phyloP scores from a whole-genome alignment of 192 early-diverging fungal genomes.

The Backusella sp. region DNA sequence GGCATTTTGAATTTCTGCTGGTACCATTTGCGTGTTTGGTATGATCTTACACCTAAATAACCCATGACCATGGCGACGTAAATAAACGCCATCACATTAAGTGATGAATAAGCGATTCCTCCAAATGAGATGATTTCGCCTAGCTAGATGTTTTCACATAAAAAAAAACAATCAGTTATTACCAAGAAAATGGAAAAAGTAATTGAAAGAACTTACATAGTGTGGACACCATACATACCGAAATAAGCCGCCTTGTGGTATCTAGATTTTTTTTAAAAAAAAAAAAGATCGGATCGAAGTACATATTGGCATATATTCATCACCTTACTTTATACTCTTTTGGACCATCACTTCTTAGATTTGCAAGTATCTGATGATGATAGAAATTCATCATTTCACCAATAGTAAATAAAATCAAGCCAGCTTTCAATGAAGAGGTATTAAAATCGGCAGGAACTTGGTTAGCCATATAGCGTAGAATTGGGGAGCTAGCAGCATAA shows the following conservation, averaged over 20 bases:
- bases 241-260: slow-evolving; percentile 28
- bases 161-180: not conserved
- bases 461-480: not conserved
- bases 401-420: slow-evolving; percentile 4
- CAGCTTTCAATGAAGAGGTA: not conserved
- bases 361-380: slow-evolving; percentile 23
- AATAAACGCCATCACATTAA: not conserved
- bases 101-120: slow-evolving; percentile 16
- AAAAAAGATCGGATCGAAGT: not conserved
- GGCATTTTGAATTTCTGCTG: not conserved
- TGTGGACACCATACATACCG: slow-evolving; percentile 34
- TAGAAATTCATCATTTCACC: slow-evolving; percentile 26
- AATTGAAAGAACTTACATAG: slow-evolving; percentile 20
- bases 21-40: slow-evolving; percentile 28
- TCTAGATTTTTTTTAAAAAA: not conserved
- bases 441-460: not conserved
- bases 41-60: slow-evolving; percentile 21
- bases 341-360: slow-evolving; percentile 5
- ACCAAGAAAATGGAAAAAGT: not conserved
- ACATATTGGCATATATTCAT: not conserved
- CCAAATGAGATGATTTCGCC: slow-evolving; percentile 29
- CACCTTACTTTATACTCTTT: slow-evolving; percentile 25
- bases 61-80: not conserved
- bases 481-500: not conserved
- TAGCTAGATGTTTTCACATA: not conserved